Evolutionary conservation across 768 basidiomycete genomes (phyloP).

Genomic region (Phlebiopsis flavidoalba): DNA sequence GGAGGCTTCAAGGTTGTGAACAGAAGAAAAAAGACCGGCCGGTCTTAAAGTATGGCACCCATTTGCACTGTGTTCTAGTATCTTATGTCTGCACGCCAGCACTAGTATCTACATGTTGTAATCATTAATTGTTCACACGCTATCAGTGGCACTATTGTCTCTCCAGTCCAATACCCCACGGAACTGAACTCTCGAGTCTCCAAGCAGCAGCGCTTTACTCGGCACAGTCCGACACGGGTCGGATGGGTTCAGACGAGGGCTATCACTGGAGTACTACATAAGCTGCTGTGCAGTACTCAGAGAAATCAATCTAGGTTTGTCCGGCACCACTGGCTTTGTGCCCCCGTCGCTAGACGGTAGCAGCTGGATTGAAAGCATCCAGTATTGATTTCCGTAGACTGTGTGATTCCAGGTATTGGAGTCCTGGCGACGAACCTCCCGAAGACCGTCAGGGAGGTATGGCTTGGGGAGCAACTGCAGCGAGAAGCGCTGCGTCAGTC

Average conservation of each 20-base stretch:
- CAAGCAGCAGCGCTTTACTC: too few relatives aligned
- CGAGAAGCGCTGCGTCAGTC: not conserved
- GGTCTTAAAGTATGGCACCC: conserved; percentile 33
- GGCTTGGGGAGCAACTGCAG: not conserved
- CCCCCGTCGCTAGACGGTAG: not conserved
- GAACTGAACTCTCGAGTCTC: too few relatives aligned
- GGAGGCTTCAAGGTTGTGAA: conserved; percentile 89
- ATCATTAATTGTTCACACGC: not conserved
- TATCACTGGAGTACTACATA: not conserved
- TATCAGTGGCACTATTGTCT: not conserved
- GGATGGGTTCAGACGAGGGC: not conserved
- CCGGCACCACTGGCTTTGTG: not conserved
- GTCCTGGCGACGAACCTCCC: too few relatives aligned
- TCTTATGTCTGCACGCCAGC: not conserved
- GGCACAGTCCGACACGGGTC: too few relatives aligned
- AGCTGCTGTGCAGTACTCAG: not conserved
- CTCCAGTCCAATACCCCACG: not conserved
- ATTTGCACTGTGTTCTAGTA: not conserved
- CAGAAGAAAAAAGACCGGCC: conserved; percentile 87
- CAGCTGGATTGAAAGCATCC: not conserved
- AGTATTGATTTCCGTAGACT: not conserved
- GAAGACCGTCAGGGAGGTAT: not conserved
- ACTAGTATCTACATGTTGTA: conserved; percentile 3
- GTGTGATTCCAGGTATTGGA: not conserved
- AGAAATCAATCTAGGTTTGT: not conserved